These are phyloP conservation scores for Aegilops sharonensis DNA, from an alignment of 176 grass and related monocot genomes.

Conservation along the genomic window DNA sequence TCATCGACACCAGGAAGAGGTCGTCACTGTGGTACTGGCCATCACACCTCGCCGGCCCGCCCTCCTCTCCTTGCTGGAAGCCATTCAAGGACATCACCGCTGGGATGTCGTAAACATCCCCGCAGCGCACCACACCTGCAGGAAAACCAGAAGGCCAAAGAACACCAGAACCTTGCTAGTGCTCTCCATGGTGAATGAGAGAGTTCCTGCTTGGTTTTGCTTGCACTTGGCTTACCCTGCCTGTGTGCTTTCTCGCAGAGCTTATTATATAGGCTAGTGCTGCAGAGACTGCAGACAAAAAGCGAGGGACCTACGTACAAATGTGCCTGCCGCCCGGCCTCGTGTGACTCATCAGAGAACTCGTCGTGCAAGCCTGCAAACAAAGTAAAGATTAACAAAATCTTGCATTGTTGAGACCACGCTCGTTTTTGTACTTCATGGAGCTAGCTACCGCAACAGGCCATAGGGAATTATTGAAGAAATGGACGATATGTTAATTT, in stretches of 20 bases:
- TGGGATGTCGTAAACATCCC: not conserved
- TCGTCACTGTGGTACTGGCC: conserved; percentile 11
- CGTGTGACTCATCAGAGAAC: too few species aligned
- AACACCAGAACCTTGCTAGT: too few species aligned
- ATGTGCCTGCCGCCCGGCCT: not conserved
- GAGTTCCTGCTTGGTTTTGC: too few species aligned
- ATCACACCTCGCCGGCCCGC: not conserved
- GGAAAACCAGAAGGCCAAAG: not conserved
- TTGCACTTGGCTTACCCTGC: not conserved
- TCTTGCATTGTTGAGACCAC: too few species aligned
- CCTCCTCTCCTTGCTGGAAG: not conserved
- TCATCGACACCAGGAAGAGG: not conserved
- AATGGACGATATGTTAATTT: too few species aligned
- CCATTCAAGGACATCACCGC: not conserved
- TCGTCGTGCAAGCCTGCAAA: too few species aligned
- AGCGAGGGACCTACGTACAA: not conserved
- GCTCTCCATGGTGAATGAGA: too few species aligned
- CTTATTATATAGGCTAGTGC: not conserved
- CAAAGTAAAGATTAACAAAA: too few species aligned
- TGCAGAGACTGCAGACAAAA: not conserved
- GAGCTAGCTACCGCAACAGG: too few species aligned
- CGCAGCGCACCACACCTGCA: not conserved
- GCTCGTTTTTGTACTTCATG: too few species aligned
- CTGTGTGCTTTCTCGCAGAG: not conserved
- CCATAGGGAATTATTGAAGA: too few species aligned